Evolutionary conservation across 2,329 filamentous ascomycete species (phyloP).

Genomic region (Pestalotiopsis sp.): DNA sequence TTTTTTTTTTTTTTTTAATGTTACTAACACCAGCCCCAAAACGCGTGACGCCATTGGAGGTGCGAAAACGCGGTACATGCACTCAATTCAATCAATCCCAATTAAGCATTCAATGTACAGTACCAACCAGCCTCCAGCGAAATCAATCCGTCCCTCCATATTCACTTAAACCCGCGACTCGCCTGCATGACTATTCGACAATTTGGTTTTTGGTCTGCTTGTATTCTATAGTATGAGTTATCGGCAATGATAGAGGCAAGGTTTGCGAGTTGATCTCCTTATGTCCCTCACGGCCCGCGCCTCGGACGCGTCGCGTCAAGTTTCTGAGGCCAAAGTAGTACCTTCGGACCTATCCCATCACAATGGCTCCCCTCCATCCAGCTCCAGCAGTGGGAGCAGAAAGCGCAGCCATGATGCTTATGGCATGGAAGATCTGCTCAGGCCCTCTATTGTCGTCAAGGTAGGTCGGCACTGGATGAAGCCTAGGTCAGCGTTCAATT

Average conservation of each 20-base stretch:
- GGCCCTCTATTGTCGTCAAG: conserved; percentile 54
- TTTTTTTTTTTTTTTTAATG: too few relatives aligned
- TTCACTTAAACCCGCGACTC: neutral
- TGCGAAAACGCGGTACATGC: neutral
- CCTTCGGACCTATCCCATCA: conserved; percentile 39
- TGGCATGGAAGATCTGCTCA: conserved; percentile 55
- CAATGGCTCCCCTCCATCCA: conserved; percentile 19
- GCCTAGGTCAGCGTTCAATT: neutral
- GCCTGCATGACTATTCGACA: neutral
- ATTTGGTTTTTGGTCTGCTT: conserved; percentile 7
- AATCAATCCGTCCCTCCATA: neutral
- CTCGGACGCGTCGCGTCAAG: conserved; percentile 50
- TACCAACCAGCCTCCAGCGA: neutral
- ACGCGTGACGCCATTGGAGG: neutral
- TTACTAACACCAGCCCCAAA: neutral
- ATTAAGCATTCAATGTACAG: neutral
- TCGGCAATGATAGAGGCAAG: conserved; percentile 26
- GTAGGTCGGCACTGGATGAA: conserved; percentile 30
- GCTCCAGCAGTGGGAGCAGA: conserved; percentile 26
- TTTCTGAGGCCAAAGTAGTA: conserved; percentile 34
- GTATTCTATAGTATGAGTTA: conserved; percentile 20
- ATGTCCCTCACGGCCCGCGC: conserved; percentile 29
- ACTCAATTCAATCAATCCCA: neutral
- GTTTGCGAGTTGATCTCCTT: conserved; percentile 16
- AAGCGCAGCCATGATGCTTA: conserved; percentile 40